These are phyloP conservation scores for Zymoseptoria passerinii DNA, from an alignment of 2,329 filamentous ascomycete genomes.

Conservation along the genomic window DNA sequence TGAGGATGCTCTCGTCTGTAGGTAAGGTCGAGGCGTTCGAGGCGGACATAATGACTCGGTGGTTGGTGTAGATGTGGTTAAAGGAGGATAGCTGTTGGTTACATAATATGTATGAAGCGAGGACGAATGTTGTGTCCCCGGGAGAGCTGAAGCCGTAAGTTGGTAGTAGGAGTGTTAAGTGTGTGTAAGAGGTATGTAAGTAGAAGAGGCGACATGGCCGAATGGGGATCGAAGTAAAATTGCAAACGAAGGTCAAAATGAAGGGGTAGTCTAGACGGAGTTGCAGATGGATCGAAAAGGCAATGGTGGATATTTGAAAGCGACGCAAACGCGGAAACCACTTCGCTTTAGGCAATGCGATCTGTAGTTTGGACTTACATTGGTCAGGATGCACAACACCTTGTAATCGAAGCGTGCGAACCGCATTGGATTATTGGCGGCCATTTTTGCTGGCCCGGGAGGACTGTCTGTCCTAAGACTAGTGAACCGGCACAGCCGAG, in stretches of 20 bases:
- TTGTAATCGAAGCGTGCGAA: background rate
- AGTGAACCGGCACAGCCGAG: background rate
- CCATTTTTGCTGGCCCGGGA: background rate
- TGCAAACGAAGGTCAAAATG: background rate
- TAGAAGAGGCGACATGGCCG: background rate
- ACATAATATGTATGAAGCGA: no score
- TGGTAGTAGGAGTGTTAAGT: background rate
- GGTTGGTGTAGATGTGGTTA: background rate
- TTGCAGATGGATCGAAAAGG: background rate
- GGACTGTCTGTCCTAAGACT: background rate
- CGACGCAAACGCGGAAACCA: background rate
- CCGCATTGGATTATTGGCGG: background rate
- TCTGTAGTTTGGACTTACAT: background rate
- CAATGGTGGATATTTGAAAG: background rate
- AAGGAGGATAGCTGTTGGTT: background rate
- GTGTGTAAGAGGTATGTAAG: background rate
- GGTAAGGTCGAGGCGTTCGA: background rate
- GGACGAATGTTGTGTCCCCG: background rate
- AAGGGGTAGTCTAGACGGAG: background rate
- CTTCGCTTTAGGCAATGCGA: background rate
- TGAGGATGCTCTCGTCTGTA: background rate
- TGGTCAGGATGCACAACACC: background rate
- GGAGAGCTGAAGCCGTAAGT: background rate
- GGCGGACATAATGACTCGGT: background rate
- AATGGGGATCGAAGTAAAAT: background rate